Conservation (phyloP, 176 grass and related monocot species). For the Raddia distichophylla region DNA sequence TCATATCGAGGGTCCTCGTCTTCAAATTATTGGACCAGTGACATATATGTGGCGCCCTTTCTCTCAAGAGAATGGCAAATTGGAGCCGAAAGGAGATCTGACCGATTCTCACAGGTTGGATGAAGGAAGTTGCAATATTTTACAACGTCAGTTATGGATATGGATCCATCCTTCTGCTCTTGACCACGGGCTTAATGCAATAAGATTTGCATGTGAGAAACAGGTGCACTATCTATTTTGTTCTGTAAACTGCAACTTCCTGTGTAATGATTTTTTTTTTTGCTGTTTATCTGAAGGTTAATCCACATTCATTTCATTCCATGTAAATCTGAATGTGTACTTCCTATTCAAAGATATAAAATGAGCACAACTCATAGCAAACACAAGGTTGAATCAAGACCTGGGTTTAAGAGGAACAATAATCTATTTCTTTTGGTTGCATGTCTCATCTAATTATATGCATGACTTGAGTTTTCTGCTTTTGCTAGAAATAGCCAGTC, state of each 20-base stretch:
- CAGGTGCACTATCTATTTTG: slow-evolving; percentile 47
- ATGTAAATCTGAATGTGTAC: slow-evolving; percentile 5
- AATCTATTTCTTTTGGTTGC: not conserved
- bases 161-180: slow-evolving; percentile 86
- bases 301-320: not conserved
- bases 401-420: slow-evolving; percentile 3
- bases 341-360: slow-evolving; percentile 27
- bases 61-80: slow-evolving; percentile 31
- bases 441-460: not conserved
- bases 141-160: slow-evolving; percentile 70
- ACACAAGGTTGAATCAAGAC: not conserved
- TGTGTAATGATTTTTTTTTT: slow-evolving; percentile 21
- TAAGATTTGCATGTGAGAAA: slow-evolving; percentile 64
- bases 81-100: slow-evolving; percentile 21
- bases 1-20: slow-evolving; percentile 35
- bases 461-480: not conserved
- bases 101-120: slow-evolving; percentile 30
- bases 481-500: slow-evolving; percentile 6
- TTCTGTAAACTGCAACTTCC: not conserved
- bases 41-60: slow-evolving; percentile 76
- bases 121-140: slow-evolving; percentile 24
- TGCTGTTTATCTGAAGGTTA: not conserved
- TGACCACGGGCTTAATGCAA: slow-evolving; percentile 56
- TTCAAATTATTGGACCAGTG: slow-evolving; percentile 66
- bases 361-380: not conserved